These are phyloP conservation scores for Lipomyces sp. DNA, from an alignment of 805 yeast species.

Conservation along the genomic window DNA sequence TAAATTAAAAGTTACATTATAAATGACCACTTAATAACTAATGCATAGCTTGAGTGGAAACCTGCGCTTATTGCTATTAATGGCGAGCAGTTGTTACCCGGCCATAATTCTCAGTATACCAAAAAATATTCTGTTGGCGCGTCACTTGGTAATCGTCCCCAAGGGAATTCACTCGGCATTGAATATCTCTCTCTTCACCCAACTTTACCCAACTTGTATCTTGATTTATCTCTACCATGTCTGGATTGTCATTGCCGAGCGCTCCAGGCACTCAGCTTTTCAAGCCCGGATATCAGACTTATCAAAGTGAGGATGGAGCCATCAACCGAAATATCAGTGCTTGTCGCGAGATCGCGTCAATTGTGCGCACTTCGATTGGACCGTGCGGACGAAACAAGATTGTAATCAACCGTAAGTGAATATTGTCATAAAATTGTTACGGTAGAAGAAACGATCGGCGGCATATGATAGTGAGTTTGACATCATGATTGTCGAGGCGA, in stretches of 20 bases:
- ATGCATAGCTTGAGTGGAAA: not conserved
- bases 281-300: conserved; percentile 91
- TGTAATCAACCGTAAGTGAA: conserved; percentile 68
- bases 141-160: not conserved
- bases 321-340: conserved; percentile 91
- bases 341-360: conserved; percentile 86
- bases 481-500: not conserved
- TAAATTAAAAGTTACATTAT: not conserved
- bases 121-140: not conserved
- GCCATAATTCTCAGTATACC: not conserved
- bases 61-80: not conserved
- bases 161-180: not conserved
- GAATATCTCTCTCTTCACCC: not conserved
- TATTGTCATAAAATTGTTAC: not conserved
- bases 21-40: not conserved
- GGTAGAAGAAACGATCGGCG: not conserved
- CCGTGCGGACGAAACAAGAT: conserved; percentile 98
- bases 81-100: not conserved
- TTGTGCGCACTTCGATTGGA: conserved; percentile 93
- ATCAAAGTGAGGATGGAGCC: conserved; percentile 91
- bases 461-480: too few relatives aligned
- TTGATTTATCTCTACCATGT: conserved; percentile 56
- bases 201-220: not conserved
- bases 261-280: conserved; percentile 93
- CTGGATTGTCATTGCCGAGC: conserved; percentile 78